A percentile compares a stretch with the other conserved stretches of the same genome.
These are phyloP conservation scores for Phytophthora pinifolia DNA, from an alignment of 352 stramenopile genomes.

Conservation along the genomic window DNA sequence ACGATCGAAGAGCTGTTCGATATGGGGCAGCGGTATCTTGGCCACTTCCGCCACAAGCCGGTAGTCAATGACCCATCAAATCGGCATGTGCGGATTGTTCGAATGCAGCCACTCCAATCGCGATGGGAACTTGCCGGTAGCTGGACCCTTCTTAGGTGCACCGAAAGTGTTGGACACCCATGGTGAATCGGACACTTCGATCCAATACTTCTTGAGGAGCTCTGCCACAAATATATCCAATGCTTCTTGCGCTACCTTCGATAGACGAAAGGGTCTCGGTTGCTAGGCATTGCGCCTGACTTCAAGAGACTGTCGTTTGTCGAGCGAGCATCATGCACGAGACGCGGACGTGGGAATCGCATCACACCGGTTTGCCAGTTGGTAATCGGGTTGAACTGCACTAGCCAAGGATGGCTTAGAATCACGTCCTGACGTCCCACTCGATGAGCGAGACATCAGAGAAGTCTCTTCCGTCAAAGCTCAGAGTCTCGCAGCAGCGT, in stretches of 20 bases:
- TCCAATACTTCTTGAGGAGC: constrained; percentile 3
- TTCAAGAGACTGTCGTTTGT: neutral
- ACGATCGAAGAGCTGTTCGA: no score
- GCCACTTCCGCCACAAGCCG: neutral
- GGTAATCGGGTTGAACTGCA: constrained; percentile 1
- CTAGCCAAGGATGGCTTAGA: neutral
- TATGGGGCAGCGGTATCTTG: no score
- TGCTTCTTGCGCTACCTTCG: constrained; percentile 2
- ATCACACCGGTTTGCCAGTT: constrained; percentile 2
- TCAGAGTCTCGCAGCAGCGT: neutral
- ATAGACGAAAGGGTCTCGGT: neutral
- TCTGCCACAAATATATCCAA: constrained; percentile 1
- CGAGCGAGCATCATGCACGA: neutral
- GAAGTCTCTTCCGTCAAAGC: neutral
- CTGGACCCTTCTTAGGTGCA: neutral
- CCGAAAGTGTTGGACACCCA: neutral
- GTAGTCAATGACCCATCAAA: neutral
- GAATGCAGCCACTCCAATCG: neutral
- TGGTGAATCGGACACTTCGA: neutral
- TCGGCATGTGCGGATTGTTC: neutral
- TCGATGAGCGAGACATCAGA: constrained; percentile 1
- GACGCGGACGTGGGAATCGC: neutral
- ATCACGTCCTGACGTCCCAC: constrained; percentile 2
- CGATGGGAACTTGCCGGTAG: neutral
- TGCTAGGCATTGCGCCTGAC: neutral